phyloP scores from a whole-genome alignment of 2,329 filamentous ascomycete genomes.

The Huntiella omanensis region DNA sequence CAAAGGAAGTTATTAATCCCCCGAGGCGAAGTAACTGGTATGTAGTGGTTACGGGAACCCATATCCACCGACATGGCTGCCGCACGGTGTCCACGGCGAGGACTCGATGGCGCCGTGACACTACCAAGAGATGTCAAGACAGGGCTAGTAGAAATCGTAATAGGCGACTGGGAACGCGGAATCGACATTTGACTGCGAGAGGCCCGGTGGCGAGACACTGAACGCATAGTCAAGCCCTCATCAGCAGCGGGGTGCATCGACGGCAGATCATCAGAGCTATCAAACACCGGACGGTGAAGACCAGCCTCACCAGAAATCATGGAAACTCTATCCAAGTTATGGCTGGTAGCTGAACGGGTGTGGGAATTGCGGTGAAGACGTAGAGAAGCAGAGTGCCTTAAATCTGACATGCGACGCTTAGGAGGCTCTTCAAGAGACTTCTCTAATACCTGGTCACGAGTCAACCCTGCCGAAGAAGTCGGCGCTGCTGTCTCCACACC shows the following conservation, averaged over 20 bases:
- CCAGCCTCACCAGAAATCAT: background rate
- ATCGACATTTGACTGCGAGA: constrained; percentile 9
- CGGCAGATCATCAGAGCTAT: constrained; percentile 7
- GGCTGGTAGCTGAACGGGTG: constrained; percentile 4
- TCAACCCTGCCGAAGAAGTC: constrained; percentile 7
- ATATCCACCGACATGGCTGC: constrained; percentile 28
- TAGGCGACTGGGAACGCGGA: constrained; percentile 3
- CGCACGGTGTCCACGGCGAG: constrained; percentile 22
- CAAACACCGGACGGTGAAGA: constrained; percentile 10
- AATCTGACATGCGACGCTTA: constrained; percentile 1
- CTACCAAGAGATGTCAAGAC: background rate
- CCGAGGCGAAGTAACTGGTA: constrained; percentile 5
- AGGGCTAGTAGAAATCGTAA: background rate
- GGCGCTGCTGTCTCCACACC: constrained; percentile 18
- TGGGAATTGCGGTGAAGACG: constrained; percentile 10
- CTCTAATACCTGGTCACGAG: constrained; percentile 9
- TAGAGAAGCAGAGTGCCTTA: constrained; percentile 8
- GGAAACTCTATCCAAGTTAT: background rate
- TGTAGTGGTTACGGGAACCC: constrained; percentile 14
- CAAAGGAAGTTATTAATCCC: constrained; percentile 10
- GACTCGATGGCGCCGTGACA: constrained; percentile 8
- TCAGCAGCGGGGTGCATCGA: background rate
- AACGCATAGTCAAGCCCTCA: constrained; percentile 1
- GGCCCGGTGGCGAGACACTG: constrained; percentile 7
- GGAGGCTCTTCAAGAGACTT: constrained; percentile 10